These are phyloP conservation scores for Cunninghamia lanceolata DNA, from an alignment of 75 land plant genomes.

Conservation along the genomic window DNA sequence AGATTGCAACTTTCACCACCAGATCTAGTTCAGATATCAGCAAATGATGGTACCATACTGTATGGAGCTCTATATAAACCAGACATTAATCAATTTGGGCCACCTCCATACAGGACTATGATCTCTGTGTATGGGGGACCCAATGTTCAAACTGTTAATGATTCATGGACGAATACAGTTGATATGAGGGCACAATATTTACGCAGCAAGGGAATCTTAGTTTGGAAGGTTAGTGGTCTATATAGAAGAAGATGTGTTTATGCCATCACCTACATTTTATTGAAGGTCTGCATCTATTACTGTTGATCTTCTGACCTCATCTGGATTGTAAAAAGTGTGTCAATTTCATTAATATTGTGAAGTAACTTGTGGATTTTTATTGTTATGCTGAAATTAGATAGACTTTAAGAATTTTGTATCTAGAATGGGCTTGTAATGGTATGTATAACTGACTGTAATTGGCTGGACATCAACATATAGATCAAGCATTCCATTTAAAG, in stretches of 20 bases:
- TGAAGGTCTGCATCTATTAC: neutral
- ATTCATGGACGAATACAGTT: slow-evolving; percentile 95
- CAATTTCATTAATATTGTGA: neutral
- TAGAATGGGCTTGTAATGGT: neutral
- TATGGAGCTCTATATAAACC: slow-evolving; percentile 87
- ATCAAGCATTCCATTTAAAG: neutral
- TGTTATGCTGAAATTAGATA: neutral
- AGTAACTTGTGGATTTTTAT: neutral
- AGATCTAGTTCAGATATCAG: slow-evolving; percentile 61
- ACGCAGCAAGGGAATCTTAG: slow-evolving; percentile 85
- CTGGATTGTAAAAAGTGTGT: neutral
- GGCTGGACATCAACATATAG: neutral
- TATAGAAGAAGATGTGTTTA: neutral
- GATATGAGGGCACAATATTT: slow-evolving; percentile 99
- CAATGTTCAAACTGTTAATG: slow-evolving; percentile 80
- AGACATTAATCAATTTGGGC: slow-evolving; percentile 70
- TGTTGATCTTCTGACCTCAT: neutral
- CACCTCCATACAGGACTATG: slow-evolving; percentile 91
- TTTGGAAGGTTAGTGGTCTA: slow-evolving; percentile 80
- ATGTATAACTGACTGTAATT: neutral
- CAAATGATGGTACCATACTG: slow-evolving; percentile 73
- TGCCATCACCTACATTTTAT: neutral
- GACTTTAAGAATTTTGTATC: neutral
- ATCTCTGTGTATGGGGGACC: slow-evolving; percentile 98
- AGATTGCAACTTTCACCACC: slow-evolving; percentile 76